phyloP scores from a whole-genome alignment of 2,329 filamentous ascomycete genomes.

The Neonectria coccinea region DNA sequence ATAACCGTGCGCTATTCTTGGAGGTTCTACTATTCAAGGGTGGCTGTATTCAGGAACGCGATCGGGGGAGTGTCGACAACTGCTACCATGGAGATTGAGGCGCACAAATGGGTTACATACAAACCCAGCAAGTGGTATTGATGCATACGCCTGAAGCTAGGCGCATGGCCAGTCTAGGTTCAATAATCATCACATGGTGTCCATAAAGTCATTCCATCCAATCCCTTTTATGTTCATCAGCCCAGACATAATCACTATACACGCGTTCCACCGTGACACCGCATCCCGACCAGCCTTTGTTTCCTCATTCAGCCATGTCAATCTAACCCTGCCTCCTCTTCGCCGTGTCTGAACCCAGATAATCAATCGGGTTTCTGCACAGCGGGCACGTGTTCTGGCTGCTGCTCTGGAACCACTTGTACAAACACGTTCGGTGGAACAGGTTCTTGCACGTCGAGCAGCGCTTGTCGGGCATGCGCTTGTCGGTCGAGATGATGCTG shows the following conservation, averaged over 20 bases:
- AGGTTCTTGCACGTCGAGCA: conserved; percentile 94
- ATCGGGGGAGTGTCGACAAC: not conserved
- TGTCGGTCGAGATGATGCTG: conserved; percentile 89
- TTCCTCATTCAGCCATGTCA: not conserved
- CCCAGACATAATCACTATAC: not conserved
- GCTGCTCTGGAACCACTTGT: conserved; percentile 97
- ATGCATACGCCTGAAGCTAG: not conserved
- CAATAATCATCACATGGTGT: not conserved
- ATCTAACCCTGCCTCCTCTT: conserved; percentile 50
- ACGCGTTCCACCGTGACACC: not conserved
- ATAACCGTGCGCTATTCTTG: not conserved
- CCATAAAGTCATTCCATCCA: not conserved
- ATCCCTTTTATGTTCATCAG: not conserved
- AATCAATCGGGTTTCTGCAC: conserved; percentile 88
- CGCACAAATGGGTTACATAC: not conserved
- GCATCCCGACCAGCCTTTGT: not conserved
- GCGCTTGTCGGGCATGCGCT: conserved; percentile 89
- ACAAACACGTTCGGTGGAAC: conserved; percentile 91
- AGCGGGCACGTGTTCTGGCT: conserved; percentile 92
- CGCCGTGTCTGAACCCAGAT: conserved; percentile 57
- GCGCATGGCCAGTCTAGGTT: not conserved
- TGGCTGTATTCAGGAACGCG: not conserved
- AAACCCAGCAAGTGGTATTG: not conserved
- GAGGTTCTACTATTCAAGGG: not conserved
- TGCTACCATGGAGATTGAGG: not conserved